phyloP scores from a whole-genome alignment of 768 basidiomycete species.

The Amanita brunnescens region DNA sequence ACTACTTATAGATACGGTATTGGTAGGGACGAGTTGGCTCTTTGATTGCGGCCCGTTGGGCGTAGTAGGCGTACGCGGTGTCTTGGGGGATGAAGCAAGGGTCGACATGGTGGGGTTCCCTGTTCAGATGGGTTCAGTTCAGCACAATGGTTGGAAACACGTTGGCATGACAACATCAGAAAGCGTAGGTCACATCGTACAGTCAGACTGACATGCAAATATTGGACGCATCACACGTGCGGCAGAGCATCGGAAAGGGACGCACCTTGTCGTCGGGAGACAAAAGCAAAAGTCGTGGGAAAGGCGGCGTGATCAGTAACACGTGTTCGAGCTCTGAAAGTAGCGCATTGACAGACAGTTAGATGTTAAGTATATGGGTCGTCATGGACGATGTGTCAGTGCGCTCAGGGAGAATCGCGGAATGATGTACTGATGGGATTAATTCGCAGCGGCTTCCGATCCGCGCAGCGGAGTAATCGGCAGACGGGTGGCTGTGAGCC shows the following conservation, averaged over 20 bases:
- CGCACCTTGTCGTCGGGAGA: neutral
- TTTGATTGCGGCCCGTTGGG: constrained; percentile 11
- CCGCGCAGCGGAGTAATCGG: no score
- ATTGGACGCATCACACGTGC: constrained; percentile 35
- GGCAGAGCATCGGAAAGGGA: neutral
- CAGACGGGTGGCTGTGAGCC: neutral
- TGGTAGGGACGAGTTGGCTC: constrained; percentile 61
- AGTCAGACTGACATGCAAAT: constrained; percentile 62
- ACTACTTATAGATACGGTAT: constrained; percentile 72
- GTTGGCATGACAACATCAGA: constrained; percentile 26
- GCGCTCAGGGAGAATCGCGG: neutral
- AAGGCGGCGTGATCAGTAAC: neutral
- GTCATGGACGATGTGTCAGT: no score
- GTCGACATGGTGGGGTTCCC: constrained; percentile 1
- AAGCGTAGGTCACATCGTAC: constrained; percentile 31
- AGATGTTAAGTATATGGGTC: no score
- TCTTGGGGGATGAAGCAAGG: neutral
- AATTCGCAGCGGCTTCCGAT: constrained; percentile 2
- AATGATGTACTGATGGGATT: constrained; percentile 3
- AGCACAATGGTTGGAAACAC: neutral
- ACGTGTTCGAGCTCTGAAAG: neutral
- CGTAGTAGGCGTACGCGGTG: neutral
- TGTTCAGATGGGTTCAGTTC: neutral
- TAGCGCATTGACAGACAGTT: no score
- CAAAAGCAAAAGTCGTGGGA: constrained; percentile 1